Base-by-base conservation (phyloP, 495 filamentous ascomycete genomes). In the Monascus purpureus region DNA sequence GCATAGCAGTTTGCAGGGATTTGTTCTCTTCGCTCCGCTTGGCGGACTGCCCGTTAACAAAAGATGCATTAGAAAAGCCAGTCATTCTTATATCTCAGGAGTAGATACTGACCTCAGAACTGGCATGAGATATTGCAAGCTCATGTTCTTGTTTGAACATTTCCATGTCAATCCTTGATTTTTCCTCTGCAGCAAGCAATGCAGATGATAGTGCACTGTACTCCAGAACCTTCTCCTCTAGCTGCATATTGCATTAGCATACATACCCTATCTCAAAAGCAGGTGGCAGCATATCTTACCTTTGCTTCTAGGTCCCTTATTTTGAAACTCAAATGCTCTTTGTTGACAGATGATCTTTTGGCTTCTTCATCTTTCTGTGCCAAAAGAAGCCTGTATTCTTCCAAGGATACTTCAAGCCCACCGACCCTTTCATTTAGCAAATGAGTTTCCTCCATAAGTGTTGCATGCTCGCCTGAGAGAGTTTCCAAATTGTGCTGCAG, bases 321-420 rank as follows among this genome's bases (percentile, higher is more conserved):
- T 23, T 50, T 38, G 15, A 29, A 37, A 2, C 37, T 38, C 13
- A 48, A 29, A 15, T 45, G 25, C 13, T 42, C 36, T 11, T 49
- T 49, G 2, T 40, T 42, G 8, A 37, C 32, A 8, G 45, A 9
- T 0, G 60, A 33, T 0, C 36, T 37, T 13, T 43, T 36, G 15
- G 60, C 33, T 23, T 50, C 40, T 8, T 50, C 41, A 15, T 56
- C 49, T 27, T 53, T 60, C 13, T 47, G 34, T 5, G 23, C 17
- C 23, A 40, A 38, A n/a, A 46, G 31, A 2, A 16, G 13, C 9
- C 29, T 42, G 1, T 17, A 35, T 12, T 44, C 33, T 22, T 55
- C 41, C 3, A 57, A 22, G 1, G 35, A 15, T 14, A 36, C 17
- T 25, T 37, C 28, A n/a, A 47, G 8, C 13, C 28, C 31, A 0